A percentile compares a stretch with the other conserved stretches of the same genome.
Evolutionary conservation across 495 filamentous ascomycete species (phyloP).

Genomic region (Penicillium roqueforti): DNA sequence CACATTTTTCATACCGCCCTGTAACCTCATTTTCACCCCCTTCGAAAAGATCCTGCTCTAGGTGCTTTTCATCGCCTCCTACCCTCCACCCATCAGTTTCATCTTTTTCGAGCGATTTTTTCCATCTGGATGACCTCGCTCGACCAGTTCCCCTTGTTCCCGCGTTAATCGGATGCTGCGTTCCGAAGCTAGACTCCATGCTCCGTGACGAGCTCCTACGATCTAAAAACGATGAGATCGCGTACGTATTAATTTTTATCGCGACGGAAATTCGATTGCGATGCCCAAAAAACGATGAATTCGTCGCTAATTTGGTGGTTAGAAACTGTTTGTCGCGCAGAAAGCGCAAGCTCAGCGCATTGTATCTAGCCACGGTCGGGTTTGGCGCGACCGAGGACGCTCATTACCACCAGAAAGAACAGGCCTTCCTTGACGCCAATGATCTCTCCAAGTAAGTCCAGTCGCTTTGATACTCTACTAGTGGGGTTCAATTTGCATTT

Average conservation of each 20-base stretch:
- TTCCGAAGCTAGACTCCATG: constrained; percentile 50
- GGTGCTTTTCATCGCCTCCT: constrained; percentile 38
- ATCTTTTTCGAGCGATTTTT: constrained; percentile 51
- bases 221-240: constrained; percentile 60
- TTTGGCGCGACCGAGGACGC: constrained; percentile 54
- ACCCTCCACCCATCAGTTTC: constrained; percentile 50
- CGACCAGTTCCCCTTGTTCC: constrained; percentile 43
- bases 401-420: constrained; percentile 48
- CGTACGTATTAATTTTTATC: constrained; percentile 49
- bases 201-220: constrained; percentile 54
- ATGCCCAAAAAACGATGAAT: constrained; percentile 9
- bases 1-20: constrained; percentile 26
- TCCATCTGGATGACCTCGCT: constrained; percentile 48
- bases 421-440: constrained; percentile 64
- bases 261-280: constrained; percentile 11
- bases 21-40: constrained; percentile 34
- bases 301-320: constrained; percentile 36
- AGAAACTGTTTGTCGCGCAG: constrained; percentile 74
- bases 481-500: constrained; percentile 10
- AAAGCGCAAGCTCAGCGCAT: constrained; percentile 78
- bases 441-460: constrained; percentile 71
- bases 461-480: constrained; percentile 13
- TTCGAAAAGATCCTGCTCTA: constrained; percentile 38
- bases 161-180: constrained; percentile 59
- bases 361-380: constrained; percentile 59